These are phyloP conservation scores for Asterionellopsis glacialis DNA, from an alignment of 108 stramenopile species.

Conservation along the genomic window DNA sequence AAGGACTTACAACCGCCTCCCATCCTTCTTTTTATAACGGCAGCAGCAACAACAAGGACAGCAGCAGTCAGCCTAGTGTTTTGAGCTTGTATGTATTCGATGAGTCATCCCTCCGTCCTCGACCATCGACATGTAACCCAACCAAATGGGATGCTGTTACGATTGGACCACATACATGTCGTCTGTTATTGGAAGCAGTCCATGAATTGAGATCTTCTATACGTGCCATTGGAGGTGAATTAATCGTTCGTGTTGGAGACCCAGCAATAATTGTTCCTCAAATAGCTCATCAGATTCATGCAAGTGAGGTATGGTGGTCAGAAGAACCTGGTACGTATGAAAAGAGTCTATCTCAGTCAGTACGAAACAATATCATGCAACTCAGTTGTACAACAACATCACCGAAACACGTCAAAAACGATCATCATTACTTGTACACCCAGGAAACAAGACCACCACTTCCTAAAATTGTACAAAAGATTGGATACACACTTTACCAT, in stretches of 20 bases:
- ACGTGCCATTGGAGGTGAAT: conserved; percentile 31
- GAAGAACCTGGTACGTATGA: conserved; percentile 62
- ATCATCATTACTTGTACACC: no score
- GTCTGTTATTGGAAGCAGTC: conserved; percentile 40
- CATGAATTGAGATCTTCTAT: conserved; percentile 26
- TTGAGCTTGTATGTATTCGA: conserved; percentile 57
- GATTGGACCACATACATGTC: conserved; percentile 44
- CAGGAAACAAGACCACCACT: neutral
- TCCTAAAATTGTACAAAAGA: conserved; percentile 18
- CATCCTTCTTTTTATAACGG: neutral
- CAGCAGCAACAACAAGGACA: neutral
- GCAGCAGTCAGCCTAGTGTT: conserved; percentile 9
- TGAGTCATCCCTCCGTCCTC: conserved; percentile 23
- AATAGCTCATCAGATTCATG: conserved; percentile 23
- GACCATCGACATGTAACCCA: conserved; percentile 27
- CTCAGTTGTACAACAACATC: no score
- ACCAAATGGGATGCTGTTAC: conserved; percentile 20
- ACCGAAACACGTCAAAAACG: no score
- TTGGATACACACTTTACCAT: conserved; percentile 48
- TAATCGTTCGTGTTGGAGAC: conserved; percentile 49
- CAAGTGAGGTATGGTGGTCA: conserved; percentile 41
- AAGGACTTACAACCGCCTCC: neutral
- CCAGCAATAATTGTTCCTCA: conserved; percentile 31
- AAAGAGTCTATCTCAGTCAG: conserved; percentile 15
- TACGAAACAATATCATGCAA: conserved; percentile 10